These are phyloP conservation scores for Stagonosporopsis cucurbitacearum DNA, from an alignment of 2,329 filamentous ascomycete species.

Conservation along the genomic window DNA sequence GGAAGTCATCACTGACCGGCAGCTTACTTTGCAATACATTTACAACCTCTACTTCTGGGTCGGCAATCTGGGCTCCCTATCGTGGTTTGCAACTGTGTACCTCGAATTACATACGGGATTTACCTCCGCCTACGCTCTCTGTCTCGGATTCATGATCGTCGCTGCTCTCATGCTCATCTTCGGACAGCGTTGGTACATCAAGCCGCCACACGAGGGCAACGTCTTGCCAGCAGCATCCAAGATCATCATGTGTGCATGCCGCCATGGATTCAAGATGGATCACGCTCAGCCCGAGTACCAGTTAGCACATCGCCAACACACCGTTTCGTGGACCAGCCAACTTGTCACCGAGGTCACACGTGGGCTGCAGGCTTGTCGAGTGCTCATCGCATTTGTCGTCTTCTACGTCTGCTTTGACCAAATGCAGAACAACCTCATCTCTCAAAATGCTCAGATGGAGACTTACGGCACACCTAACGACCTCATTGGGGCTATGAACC, in stretches of 20 bases:
- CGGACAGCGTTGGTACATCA: conserved; percentile 30
- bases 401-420: conserved; percentile 50
- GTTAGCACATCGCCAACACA: conserved; percentile 24
- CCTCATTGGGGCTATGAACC: conserved; percentile 42
- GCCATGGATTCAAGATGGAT: conserved; percentile 37
- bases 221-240: conserved; percentile 33
- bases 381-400: conserved; percentile 43
- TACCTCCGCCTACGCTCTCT: conserved; percentile 68
- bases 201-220: conserved; percentile 31
- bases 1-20: conserved; percentile 41
- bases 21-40: conserved; percentile 48
- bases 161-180: conserved; percentile 62
- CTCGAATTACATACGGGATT: conserved; percentile 73
- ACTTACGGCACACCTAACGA: conserved; percentile 45
- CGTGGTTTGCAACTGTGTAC: conserved; percentile 66
- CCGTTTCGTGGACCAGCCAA: conserved; percentile 34
- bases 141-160: conserved; percentile 68
- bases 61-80: conserved; percentile 72
- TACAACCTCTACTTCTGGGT: conserved; percentile 52
- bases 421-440: conserved; percentile 50
- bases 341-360: conserved; percentile 39
- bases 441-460: conserved; percentile 48
- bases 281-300: conserved; percentile 37
- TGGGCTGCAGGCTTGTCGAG: conserved; percentile 42
- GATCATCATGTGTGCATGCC: conserved; percentile 36